These are phyloP conservation scores for Acanthochlamys bracteata DNA, from an alignment of 106 monocot genomes.

Conservation along the genomic window DNA sequence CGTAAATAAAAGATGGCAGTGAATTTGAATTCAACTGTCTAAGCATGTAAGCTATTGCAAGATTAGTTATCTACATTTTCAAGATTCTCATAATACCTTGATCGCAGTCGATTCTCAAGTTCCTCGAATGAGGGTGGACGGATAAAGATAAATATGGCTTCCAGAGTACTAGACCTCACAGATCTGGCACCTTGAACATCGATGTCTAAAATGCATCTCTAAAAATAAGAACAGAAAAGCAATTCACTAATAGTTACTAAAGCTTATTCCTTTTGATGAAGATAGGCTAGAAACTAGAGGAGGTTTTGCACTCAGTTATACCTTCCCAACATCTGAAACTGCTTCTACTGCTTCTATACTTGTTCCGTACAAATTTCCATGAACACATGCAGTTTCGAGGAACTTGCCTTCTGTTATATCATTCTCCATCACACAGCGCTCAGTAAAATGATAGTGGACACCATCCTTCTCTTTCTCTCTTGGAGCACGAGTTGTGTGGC, in stretches of 20 bases:
- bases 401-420: conserved; percentile 89
- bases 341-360: conserved; percentile 90
- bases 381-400: conserved; percentile 78
- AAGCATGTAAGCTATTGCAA: neutral
- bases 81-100: conserved; percentile 39
- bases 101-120: conserved; percentile 81
- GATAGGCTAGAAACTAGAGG: neutral
- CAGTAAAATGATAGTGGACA: conserved; percentile 81
- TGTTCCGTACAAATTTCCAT: conserved; percentile 96
- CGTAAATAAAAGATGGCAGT: no score
- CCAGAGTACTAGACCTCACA: conserved; percentile 72
- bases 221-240: conserved; percentile 13
- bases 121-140: conserved; percentile 88
- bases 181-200: conserved; percentile 97
- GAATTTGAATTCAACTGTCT: neutral
- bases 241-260: neutral
- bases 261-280: neutral
- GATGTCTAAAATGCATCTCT: conserved; percentile 97
- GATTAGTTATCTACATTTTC: neutral
- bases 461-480: conserved; percentile 76
- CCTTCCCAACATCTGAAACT: conserved; percentile 77
- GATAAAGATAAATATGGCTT: conserved; percentile 87
- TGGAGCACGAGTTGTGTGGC: conserved; percentile 86
- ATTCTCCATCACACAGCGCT: conserved; percentile 66
- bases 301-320: conserved; percentile 17